Evolutionary conservation across 2,329 filamentous ascomycete species (phyloP).

Genomic region (Ceratocystis cacaofunesta): DNA sequence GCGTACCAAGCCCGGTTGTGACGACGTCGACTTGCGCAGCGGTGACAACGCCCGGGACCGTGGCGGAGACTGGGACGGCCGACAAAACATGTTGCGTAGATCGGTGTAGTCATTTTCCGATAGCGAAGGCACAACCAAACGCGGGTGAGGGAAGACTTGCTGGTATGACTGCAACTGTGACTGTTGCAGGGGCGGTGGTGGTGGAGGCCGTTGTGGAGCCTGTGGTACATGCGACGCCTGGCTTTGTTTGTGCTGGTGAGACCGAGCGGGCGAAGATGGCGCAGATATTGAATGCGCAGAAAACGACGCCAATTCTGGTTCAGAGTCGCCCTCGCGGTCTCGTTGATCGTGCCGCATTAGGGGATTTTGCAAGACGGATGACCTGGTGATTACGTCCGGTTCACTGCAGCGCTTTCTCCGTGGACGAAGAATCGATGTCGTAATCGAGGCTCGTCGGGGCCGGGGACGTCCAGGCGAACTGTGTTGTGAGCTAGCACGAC

Average conservation of each 20-base stretch:
- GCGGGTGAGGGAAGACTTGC: slow-evolving; percentile 1
- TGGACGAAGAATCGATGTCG: slow-evolving; percentile 8
- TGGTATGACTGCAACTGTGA: background rate
- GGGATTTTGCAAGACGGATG: background rate
- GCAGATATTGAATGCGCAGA: background rate
- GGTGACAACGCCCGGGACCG: background rate
- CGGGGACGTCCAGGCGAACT: background rate
- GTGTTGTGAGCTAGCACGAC: background rate
- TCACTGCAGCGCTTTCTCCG: slow-evolving; percentile 12
- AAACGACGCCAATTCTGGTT: background rate
- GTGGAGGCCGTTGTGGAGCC: background rate
- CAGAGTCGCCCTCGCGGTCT: background rate
- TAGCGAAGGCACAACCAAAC: slow-evolving; percentile 9
- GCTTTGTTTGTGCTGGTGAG: background rate
- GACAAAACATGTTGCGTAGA: slow-evolving; percentile 16
- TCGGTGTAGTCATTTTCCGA: slow-evolving; percentile 15
- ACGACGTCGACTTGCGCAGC: background rate
- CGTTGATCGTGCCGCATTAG: background rate
- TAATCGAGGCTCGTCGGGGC: slow-evolving; percentile 9
- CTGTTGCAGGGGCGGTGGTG: background rate
- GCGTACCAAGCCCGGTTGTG: background rate
- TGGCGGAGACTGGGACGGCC: slow-evolving; percentile 10
- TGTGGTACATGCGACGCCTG: background rate
- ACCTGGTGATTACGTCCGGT: background rate
- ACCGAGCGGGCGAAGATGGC: background rate